Percentiles rank a stretch among this genome's conserved stretches.
Evolutionary conservation across 169 alveolate species (phyloP).

Genomic region (Cyclospora cayetanensis): DNA sequence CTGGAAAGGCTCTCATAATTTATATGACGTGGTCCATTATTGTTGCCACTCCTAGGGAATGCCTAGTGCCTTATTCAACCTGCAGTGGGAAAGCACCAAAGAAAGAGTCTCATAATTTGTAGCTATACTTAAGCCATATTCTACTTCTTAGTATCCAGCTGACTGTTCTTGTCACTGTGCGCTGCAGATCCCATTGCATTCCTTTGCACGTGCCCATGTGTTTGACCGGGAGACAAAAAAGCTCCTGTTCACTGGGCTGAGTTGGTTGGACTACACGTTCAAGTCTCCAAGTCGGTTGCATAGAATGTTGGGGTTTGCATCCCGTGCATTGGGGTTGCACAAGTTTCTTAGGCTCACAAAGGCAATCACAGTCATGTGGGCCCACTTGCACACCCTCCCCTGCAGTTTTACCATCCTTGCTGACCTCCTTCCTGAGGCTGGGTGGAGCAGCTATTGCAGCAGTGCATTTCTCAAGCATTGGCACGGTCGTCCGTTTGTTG

Average conservation of each 20-base stretch:
- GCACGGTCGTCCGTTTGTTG: background rate
- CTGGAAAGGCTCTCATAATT: too few relatives aligned
- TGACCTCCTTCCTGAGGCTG: background rate
- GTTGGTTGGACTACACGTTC: background rate
- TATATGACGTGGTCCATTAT: too few relatives aligned
- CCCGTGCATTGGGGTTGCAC: background rate
- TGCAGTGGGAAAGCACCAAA: too few relatives aligned
- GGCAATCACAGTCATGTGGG: background rate
- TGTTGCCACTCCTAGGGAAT: too few relatives aligned
- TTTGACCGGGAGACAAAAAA: background rate
- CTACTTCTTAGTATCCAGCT: too few relatives aligned
- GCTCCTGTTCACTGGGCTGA: background rate
- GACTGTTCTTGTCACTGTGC: too few relatives aligned
- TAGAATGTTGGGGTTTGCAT: background rate
- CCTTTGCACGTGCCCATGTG: conserved; percentile 19
- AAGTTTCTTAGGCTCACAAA: background rate
- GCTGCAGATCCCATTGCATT: conserved; percentile 33
- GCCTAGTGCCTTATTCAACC: too few relatives aligned
- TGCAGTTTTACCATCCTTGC: conserved; percentile 47
- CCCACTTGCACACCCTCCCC: conserved; percentile 55
- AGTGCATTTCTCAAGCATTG: conserved; percentile 29
- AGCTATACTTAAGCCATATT: too few relatives aligned
- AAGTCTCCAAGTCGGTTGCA: background rate
- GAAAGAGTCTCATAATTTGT: too few relatives aligned
- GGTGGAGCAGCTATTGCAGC: conserved; percentile 57